These are phyloP conservation scores for Diatrype stigma DNA, from an alignment of 2,329 filamentous ascomycete species.

Conservation along the genomic window DNA sequence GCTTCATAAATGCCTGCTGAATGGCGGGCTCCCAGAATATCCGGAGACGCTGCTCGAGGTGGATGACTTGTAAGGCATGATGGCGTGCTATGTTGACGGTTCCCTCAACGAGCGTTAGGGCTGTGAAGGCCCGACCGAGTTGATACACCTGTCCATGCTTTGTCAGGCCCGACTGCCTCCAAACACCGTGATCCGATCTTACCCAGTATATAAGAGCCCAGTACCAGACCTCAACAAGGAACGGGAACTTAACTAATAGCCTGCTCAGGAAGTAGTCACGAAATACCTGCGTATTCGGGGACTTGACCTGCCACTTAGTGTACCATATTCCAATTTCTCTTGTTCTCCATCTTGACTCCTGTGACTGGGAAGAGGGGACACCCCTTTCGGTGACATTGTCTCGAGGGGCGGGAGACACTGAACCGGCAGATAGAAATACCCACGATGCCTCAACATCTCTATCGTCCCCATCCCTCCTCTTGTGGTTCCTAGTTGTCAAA, in stretches of 20 bases:
- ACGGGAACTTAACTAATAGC: conserved; percentile 63
- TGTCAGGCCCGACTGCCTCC: not conserved
- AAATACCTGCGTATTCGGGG: conserved; percentile 60
- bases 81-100: conserved; percentile 65
- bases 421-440: not conserved
- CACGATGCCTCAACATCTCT: not conserved
- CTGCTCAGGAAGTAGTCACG: conserved; percentile 58
- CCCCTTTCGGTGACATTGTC: conserved; percentile 46
- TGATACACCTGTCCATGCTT: conserved; percentile 60
- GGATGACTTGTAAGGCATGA: conserved; percentile 65
- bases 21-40: conserved; percentile 60
- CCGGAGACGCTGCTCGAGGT: conserved; percentile 59
- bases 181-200: conserved; percentile 22
- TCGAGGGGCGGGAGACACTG: conserved; percentile 22
- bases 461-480: conserved; percentile 1
- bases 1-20: conserved; percentile 41
- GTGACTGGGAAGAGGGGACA: not conserved
- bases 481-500: conserved; percentile 2
- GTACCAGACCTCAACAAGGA: conserved; percentile 72
- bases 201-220: conserved; percentile 77
- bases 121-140: conserved; percentile 67
- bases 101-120: conserved; percentile 61
- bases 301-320: conserved; percentile 43
- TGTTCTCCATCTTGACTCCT: conserved; percentile 8
- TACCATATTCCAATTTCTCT: conserved; percentile 33